phyloP scores from a whole-genome alignment of 257 asterid species.

The Lycium barbarum region DNA sequence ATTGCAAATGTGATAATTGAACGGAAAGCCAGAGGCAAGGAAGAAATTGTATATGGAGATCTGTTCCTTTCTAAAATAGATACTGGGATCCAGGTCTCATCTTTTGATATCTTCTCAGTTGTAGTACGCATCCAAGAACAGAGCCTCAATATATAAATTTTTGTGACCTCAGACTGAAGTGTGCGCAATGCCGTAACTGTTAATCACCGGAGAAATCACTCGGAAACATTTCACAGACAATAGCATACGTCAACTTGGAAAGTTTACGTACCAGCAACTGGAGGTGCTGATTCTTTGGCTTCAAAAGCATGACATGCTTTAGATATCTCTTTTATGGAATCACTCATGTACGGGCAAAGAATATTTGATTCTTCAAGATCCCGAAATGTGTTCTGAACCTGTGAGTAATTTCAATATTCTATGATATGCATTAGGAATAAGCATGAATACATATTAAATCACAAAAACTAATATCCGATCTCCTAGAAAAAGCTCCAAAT shows the following conservation, averaged over 20 bases:
- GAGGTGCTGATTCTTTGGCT: slow-evolving; percentile 92
- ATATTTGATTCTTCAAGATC: slow-evolving; percentile 89
- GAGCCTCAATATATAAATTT: slow-evolving; percentile 78
- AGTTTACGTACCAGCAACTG: slow-evolving; percentile 67
- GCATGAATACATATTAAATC: background rate
- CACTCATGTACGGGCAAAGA: slow-evolving; percentile 77
- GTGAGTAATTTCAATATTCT: slow-evolving; percentile 30
- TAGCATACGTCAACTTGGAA: slow-evolving; percentile 28
- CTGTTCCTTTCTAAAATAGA: slow-evolving; percentile 92
- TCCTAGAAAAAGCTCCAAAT: background rate
- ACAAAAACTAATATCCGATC: background rate
- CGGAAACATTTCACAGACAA: slow-evolving; percentile 32
- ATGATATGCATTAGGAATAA: slow-evolving; percentile 11
- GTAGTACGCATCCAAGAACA: slow-evolving; percentile 97
- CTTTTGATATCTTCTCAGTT: slow-evolving; percentile 84
- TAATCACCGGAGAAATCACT: slow-evolving; percentile 34
- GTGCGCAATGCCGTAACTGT: slow-evolving; percentile 78
- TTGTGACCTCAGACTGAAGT: slow-evolving; percentile 86
- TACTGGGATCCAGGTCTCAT: slow-evolving; percentile 90
- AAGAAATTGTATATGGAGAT: slow-evolving; percentile 90
- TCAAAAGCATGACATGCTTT: slow-evolving; percentile 85
- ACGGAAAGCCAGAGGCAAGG: slow-evolving; percentile 87
- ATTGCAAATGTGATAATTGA: slow-evolving; percentile 76
- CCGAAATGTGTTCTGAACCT: slow-evolving; percentile 81
- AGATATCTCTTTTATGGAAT: slow-evolving; percentile 80